Percentiles rank a stretch among this genome's conserved stretches.
Evolutionary conservation across 2,329 filamentous ascomycete genomes (phyloP).

Genomic region (Colletotrichum lentis): DNA sequence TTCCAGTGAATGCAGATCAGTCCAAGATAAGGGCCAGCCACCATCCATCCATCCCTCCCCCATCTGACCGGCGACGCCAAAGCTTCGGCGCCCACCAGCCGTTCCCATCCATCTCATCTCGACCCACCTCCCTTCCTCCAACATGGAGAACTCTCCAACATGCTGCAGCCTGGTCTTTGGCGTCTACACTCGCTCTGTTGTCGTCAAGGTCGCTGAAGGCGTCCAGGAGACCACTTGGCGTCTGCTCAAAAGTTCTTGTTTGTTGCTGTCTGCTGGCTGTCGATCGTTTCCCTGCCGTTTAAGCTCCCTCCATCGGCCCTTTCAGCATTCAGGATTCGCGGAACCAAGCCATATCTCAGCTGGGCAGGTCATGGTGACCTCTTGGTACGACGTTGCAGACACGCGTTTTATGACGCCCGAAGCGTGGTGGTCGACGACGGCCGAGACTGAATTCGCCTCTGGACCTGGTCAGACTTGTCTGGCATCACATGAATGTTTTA

Average conservation of each 20-base stretch:
- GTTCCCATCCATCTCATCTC: constrained; percentile 30
- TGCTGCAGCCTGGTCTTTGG: constrained; percentile 5
- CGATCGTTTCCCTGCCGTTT: neutral
- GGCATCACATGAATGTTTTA: constrained; percentile 1
- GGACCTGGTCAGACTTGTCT: neutral
- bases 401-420: neutral
- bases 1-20: constrained; percentile 25
- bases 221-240: neutral
- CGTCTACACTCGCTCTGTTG: neutral
- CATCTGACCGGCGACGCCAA: constrained; percentile 16
- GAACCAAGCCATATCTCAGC: neutral
- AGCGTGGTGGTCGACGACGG: neutral
- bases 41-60: neutral
- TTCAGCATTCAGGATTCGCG: neutral
- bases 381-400: neutral
- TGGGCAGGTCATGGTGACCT: neutral
- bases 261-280: neutral
- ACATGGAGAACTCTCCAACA: neutral
- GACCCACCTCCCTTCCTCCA: constrained; percentile 5
- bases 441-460: neutral
- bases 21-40: constrained; percentile 13
- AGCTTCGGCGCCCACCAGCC: constrained; percentile 15
- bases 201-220: neutral
- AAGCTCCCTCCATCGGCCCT: neutral
- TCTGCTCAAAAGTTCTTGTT: neutral